phyloP scores from a whole-genome alignment of 805 yeast genomes.

The Schwanniomyces yamadae region DNA sequence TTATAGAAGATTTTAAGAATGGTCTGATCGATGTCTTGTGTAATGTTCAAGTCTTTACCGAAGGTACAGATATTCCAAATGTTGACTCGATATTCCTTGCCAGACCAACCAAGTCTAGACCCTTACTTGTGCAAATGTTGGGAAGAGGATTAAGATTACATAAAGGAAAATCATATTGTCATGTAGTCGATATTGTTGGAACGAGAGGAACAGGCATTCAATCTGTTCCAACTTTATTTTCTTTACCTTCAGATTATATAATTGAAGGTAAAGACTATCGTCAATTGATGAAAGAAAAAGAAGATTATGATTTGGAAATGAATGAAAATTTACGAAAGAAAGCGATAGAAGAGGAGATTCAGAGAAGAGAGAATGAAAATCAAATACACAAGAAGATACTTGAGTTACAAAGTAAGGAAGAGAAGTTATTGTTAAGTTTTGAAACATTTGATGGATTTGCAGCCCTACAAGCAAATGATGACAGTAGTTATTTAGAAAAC shows the following conservation, averaged over 20 bases:
- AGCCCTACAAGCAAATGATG: conserved; percentile 17
- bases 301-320: conserved; percentile 7
- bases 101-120: conserved; percentile 76
- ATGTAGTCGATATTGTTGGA: conserved; percentile 76
- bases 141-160: conserved; percentile 82
- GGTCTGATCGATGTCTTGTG: conserved; percentile 71
- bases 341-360: conserved; percentile 8
- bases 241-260: conserved; percentile 22
- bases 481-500: conserved; percentile 9
- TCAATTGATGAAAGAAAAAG: conserved; percentile 26
- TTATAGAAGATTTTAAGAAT: conserved; percentile 56
- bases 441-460: conserved; percentile 40
- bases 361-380: conserved; percentile 12
- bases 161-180: conserved; percentile 62
- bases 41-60: conserved; percentile 89
- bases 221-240: conserved; percentile 53
- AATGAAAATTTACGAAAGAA: conserved; percentile 10
- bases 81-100: conserved; percentile 78
- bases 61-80: conserved; percentile 91
- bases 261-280: conserved; percentile 29
- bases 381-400: conserved; percentile 10
- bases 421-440: conserved; percentile 25
- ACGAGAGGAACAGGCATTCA: conserved; percentile 52
- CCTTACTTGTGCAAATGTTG: conserved; percentile 78
- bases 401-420: conserved; percentile 10